phyloP scores from a whole-genome alignment of 441 rosid genomes.

The Jatropha podagrica region DNA sequence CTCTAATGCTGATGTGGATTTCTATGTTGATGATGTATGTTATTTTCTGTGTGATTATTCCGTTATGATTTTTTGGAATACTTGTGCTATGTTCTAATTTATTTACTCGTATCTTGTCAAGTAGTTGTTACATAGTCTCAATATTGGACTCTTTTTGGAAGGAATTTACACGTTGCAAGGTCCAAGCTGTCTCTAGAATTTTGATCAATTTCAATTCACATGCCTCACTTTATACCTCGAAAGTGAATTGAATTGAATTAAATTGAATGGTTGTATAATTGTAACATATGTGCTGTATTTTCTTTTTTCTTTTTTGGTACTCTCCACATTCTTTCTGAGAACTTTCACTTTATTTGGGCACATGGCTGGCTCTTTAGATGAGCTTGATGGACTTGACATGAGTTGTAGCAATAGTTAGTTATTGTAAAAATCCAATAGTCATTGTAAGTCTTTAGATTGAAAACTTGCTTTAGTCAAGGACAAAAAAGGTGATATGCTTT shows the following conservation, averaged over 20 bases:
- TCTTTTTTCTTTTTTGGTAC: neutral
- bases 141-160: neutral
- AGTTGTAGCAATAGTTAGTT: neutral
- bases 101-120: neutral
- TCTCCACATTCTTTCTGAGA: neutral
- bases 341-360: neutral
- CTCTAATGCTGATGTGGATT: slow-evolving; percentile 91
- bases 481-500: neutral
- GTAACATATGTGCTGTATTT: neutral
- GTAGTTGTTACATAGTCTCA: neutral
- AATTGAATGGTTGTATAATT: neutral
- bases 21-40: slow-evolving; percentile 79
- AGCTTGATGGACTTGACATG: slow-evolving; percentile 3
- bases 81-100: neutral
- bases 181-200: neutral
- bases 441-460: neutral
- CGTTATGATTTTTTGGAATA: too few relatives aligned
- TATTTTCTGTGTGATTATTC: neutral
- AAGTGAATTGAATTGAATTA: neutral
- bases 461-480: neutral
- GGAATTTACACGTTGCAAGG: neutral
- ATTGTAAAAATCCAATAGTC: neutral
- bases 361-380: neutral
- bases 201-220: neutral
- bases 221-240: neutral